Evolutionary conservation across 2,329 filamentous ascomycete genomes (phyloP), one percentile per base, ranked within the genome.

Genomic region (Pseudocercospora musae): DNA sequence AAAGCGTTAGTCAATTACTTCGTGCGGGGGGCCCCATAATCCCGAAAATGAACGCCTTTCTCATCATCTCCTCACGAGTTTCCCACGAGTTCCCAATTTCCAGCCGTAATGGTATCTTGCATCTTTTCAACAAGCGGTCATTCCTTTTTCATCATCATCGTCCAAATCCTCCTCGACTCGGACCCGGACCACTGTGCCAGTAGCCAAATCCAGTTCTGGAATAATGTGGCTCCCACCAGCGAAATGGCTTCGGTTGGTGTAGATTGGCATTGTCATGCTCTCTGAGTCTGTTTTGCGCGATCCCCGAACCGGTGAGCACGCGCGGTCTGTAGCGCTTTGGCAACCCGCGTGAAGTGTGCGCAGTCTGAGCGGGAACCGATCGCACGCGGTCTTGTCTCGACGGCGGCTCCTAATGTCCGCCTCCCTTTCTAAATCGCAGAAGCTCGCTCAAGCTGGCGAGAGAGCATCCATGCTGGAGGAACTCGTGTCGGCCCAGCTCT

Each of bases 401-500:
- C 55, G 27, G 25, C 23, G 31, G 18, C 55, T 55, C 58, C 57
- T 66, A 81, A 66, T 81, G 79, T 56, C 77, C 77, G 55, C 88
- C 84, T 76, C 90, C 89, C 82, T 92, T 92, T 64, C 80, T 76
- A 81, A 95, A 99, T 59, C 90, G 88, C 65, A 99, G 84, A 66
- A 99, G 80, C 73, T 96, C 93, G 18, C 92, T 88, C 69, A 99
- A 82, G 76, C 90, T 96, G 52, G 84, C 84, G 60, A 95, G 82
- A 59, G 88, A 88, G 81, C 94, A 98, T 20, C 95, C 94, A 72
- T 91, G 90, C 81, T 93, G 92, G 74, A 99, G 79, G 82, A 99
- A 99, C 71, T 98, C 95, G 75, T 98, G 93, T 64, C 88, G 86
- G 65, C 98, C 81, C 55, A 99, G 82, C 79, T 99, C 95, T 65